Evolutionary conservation across 2,329 filamentous ascomycete species (phyloP), one percentile per base, ranked within the genome.

Genomic region (Fonsecaea multimorphosa): DNA sequence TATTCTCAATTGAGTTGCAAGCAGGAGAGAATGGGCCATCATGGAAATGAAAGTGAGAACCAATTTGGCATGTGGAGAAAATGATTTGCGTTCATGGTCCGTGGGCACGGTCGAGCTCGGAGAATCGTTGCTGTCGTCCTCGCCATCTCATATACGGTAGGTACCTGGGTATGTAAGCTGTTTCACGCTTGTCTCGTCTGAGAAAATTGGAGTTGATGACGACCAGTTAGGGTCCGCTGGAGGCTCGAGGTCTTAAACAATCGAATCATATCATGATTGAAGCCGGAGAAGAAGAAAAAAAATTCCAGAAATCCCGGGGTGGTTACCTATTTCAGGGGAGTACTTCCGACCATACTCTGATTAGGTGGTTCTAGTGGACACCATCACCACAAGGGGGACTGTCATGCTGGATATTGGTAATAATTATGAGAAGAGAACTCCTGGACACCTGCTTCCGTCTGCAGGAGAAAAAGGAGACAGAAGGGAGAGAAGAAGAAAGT

Each of bases 241-340:
- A 22, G n/a, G 2, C 38, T 44, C 38, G 38, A 44, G 38, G 38
- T 5, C 19, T 44, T 19, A 22, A 44, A 44, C 16, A 44, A 44
- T 44, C 34, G 34, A 44, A n/a, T n/a, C n/a, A n/a, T n/a, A n/a
- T n/a, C n/a, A 19, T n/a, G 29, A 11, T 2, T 53, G 34, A 38
- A 59, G 27, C 22, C 51, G 34, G 34, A 36, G 27, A n/a, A 56
- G 32, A 38, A 40, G 29, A 24, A 24, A 56, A 56, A 49, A 11
- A 12, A n/a, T 24, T 24, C 24, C 19, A 49, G 12, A 14, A 49
- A 24, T 12, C 12, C 22, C 58, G 40, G 58, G 44, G 58, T 51
- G 51, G 11, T 38, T 60, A 32, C 58, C 58, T 60, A 31, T 60
- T 60, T 24, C 58, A 60, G 58, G 58, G 58, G 58, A 32, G 58